A percentile compares a stretch with the other conserved stretches of the same genome.
Conservation (phyloP, 371 early-diverging fungal species). For the Saksenaea oblongispora region DNA sequence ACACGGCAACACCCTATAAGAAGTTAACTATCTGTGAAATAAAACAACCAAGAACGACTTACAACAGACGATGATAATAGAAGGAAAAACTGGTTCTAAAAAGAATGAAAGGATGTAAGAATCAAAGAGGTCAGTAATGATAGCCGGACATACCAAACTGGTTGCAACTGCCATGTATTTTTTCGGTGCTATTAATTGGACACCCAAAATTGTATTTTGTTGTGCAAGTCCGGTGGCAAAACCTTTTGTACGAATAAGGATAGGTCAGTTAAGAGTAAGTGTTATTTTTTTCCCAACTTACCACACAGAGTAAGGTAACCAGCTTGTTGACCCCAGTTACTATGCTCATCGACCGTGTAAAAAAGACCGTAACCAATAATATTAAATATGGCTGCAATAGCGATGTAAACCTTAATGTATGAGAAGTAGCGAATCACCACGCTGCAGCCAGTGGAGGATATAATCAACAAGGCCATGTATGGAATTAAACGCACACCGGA, state of each 20-base stretch:
- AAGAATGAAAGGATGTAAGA: neutral
- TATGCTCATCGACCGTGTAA: constrained; percentile 37
- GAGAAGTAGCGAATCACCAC: constrained; percentile 21
- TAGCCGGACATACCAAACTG: constrained; percentile 12
- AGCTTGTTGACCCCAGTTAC: constrained; percentile 41
- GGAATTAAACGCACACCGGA: constrained; percentile 50
- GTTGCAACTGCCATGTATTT: constrained; percentile 71
- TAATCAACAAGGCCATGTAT: constrained; percentile 43
- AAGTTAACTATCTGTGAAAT: neutral
- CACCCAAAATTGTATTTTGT: constrained; percentile 62
- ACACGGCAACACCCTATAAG: constrained; percentile 38
- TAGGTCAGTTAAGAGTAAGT: neutral
- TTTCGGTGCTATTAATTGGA: constrained; percentile 53
- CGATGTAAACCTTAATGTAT: constrained; percentile 28
- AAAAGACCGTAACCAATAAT: constrained; percentile 45
- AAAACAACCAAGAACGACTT: neutral
- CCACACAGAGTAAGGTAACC: constrained; percentile 42
- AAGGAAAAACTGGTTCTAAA: constrained; percentile 40
- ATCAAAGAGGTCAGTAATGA: neutral
- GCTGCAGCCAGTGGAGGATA: constrained; percentile 36
- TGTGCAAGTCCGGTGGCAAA: constrained; percentile 65
- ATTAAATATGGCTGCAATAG: constrained; percentile 33
- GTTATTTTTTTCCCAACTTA: neutral
- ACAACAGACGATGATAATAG: constrained; percentile 38
- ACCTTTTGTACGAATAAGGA: neutral